phyloP scores from a whole-genome alignment of 2,329 filamentous ascomycete species.

The Alternaria sp. region DNA sequence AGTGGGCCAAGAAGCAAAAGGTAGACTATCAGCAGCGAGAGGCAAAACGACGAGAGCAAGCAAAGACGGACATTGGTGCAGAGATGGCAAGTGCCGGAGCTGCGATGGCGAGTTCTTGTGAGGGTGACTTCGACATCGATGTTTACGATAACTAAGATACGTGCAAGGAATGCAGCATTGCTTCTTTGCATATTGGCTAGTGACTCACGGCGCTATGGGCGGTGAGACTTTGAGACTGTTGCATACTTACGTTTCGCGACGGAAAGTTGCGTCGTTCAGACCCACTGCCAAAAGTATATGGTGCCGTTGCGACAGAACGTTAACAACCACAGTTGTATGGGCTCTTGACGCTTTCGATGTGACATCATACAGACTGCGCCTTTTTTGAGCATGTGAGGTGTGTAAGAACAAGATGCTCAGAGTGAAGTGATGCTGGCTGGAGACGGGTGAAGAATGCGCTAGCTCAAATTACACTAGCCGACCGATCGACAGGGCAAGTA shows the following conservation, averaged over 20 bases:
- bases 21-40: not conserved
- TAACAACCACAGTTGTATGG: not conserved
- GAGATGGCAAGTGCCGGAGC: not conserved
- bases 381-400: not conserved
- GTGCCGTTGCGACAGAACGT: not conserved
- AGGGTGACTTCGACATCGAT: conserved; percentile 3
- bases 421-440: not conserved
- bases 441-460: not conserved
- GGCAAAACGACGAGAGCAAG: not conserved
- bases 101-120: not conserved
- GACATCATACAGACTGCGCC: not conserved
- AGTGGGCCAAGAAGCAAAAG: not conserved
- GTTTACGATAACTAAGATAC: not conserved
- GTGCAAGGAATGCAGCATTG: not conserved
- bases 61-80: not conserved
- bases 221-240: not conserved
- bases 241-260: not conserved
- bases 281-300: not conserved
- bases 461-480: conserved; percentile 21
- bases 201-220: not conserved
- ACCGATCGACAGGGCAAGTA: conserved; percentile 35
- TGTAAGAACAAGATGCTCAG: not conserved
- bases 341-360: not conserved
- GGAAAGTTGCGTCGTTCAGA: not conserved
- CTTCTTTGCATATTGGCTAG: not conserved